Conservation (phyloP, 345 rosid species). For the Aethionema arabicum region DNA sequence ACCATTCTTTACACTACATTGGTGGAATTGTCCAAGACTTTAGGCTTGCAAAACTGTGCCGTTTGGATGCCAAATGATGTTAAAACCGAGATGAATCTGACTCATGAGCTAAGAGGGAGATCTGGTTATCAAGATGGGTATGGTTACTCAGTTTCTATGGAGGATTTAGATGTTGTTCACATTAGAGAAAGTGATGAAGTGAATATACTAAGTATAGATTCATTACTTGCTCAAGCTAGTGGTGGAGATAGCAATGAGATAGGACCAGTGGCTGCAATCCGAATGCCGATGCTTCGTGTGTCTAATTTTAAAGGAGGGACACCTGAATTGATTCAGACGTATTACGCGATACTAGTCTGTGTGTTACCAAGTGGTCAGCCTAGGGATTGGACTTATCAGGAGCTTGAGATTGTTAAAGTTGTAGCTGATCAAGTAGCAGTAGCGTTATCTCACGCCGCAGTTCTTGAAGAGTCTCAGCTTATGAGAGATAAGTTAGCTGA, state of each 20-base stretch:
- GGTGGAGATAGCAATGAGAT: constrained; percentile 50
- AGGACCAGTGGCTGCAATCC: constrained; percentile 83
- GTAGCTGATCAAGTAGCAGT: constrained; percentile 98
- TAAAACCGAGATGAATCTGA: constrained; percentile 64
- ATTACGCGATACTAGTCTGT: constrained; percentile 79
- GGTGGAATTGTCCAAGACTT: constrained; percentile 88
- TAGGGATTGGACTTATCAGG: constrained; percentile 77
- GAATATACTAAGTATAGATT: constrained; percentile 54
- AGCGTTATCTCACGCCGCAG: constrained; percentile 94
- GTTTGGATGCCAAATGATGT: constrained; percentile 89
- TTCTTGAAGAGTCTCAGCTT: constrained; percentile 89
- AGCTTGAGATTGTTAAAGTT: constrained; percentile 82
- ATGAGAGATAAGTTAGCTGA: constrained; percentile 90
- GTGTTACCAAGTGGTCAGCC: constrained; percentile 70
- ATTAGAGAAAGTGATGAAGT: constrained; percentile 63
- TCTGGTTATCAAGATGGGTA: constrained; percentile 36
- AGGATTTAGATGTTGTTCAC: constrained; percentile 64
- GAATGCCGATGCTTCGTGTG: constrained; percentile 95
- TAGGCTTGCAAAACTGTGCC: constrained; percentile 82
- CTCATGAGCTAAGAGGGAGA: constrained; percentile 62
- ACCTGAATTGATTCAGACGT: constrained; percentile 61
- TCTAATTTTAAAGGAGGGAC: constrained; percentile 86
- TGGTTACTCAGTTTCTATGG: constrained; percentile 49
- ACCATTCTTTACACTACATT: constrained; percentile 79
- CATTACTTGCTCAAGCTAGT: constrained; percentile 64